Evolutionary conservation across 225 moss, liverwort and hornwort species (phyloP), one percentile per base, ranked within the genome.

Genomic region (Physcomitrellopsis africana): DNA sequence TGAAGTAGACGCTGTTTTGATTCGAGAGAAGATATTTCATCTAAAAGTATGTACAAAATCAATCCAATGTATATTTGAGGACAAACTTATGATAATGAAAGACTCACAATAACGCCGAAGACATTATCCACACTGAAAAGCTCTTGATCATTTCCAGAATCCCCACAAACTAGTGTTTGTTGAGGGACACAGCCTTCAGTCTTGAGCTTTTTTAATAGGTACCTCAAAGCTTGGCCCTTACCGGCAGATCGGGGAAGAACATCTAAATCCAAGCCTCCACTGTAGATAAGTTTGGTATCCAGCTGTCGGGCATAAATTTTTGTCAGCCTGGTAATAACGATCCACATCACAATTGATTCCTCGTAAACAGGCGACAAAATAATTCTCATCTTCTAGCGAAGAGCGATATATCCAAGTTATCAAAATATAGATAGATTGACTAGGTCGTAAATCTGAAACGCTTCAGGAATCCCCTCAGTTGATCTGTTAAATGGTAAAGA

Each of bases 101-200:
- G 59, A 80, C 91, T 92, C 63, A 92, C 91, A 76, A 92, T 92
- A 23, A 89, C 89, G 48, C 91, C 91, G 53, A 58, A 81, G 51
- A 92, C 91, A 60, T 76, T 81, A 60, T 86, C 81, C 68, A 92
- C 91, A 51, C 69, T 83, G 77, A 85, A 92, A 67, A 92, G 89
- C 60, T 92, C 89, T 54, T 66, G 69, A 64, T 92, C 91, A 57
- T 89, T 92, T 59, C 91, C 89, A 18, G 91, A 92, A 74, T 92
- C 89, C 63, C 91, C 91, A 72, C 91, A 92, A 32, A 92, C 91
- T 51, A 92, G 63, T 37, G 87, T 89, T 56, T 64, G 76, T 49
- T 80, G 81, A 61, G 89, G 86, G 44, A 78, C 76, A 68, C 83
- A 79, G 15, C 79, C 80, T 73, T 82, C 89, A 65, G 82, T 43